Base-by-base conservation (phyloP, 495 filamentous ascomycete genomes). In the Hypoxylon rickii region DNA sequence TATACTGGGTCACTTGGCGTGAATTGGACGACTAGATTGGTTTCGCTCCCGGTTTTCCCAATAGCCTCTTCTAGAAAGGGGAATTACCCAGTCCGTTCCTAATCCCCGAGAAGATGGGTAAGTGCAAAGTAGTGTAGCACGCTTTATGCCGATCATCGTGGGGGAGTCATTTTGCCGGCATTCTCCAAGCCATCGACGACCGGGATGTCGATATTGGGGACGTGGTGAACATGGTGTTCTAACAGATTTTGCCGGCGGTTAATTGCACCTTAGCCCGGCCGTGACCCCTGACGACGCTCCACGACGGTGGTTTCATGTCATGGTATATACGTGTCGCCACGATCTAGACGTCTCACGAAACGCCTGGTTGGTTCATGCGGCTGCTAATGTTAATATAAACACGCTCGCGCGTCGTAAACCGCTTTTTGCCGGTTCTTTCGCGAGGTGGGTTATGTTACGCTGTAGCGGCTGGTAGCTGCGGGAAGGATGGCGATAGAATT, bases 221-320 rank as follows among this genome's bases (percentile, higher is more conserved):
- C 4, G 24, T 4, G 4, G 24, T 29, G 24, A 29, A 29, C 24
- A 29, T 29, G 24, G 10, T 29, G 24, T 4, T 19, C 22, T 42
- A 22, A 15, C 40, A 22, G 3, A 64, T 64, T 64, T 55, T 64
- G 40, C 60, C 60, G 60, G 38, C 60, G 60, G 60, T 44, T 64
- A 64, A 64, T 43, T 59, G 40, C 34, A 34, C 20, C 32, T 39
- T 6, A 51, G 33, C 44, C 58, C 29, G 45, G 36, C 3, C 42
- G 36, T 38, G 42, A 18, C 51, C 51, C 51, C 42, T 51, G 36
- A 21, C 34, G 20, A 38, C 36, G 32, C 42, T 22, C 39, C 42
- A 18, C 24, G 37, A 44, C 12, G 24, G 22, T 43, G 22, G 59
- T 63, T 57, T 63, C 59, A 57, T 50, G 43, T 57, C 45, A 33